Evolutionary conservation across 768 basidiomycete species (phyloP), one percentile per base, ranked within the genome.

Genomic region (Grammothele lineata): DNA sequence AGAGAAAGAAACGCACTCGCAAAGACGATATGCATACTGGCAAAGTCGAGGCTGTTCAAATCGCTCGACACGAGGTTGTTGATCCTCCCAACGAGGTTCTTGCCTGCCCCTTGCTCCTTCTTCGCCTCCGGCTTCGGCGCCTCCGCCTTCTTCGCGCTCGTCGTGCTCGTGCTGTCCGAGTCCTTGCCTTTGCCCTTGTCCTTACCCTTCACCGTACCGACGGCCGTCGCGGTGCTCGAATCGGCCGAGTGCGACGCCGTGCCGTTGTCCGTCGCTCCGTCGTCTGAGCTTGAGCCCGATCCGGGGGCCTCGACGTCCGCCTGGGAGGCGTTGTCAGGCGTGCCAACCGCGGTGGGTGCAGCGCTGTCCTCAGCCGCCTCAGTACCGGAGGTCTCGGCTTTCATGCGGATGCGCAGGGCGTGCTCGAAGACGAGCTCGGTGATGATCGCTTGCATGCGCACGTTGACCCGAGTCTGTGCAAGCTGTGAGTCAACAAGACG

Each of bases 31-130:
- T 32, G 23, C 44, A 38, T 42, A 3, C 25, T 26, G 3, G 32
- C 11, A 7, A 32, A 38, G 18, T 53, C 52, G 17, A 61, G 18
- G 50, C 32, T 58, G 50, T 40, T 62, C 52, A 56, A 56, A 66
- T 91, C 87, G 1, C 81, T 80, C 4, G 86, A 80, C 32, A 87
- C 77, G 10, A 90, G 66, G 45, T 87, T 90, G 60, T 85, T 90
- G 62, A 91, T 83, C 59, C 80, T 86, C 10, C 89, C 88, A 37
- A 81, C 76, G 19, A 88, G 65, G 59, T 85, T 82, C 12, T 66
- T 66, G 14, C 48, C 39, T n/a, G n/a, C n/a, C n/a, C n/a, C n/a
- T 14, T 30, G 7, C 27, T 30, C 3, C 33, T 23, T 37, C 1
- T 36, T 5, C 15, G 37, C 26, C 14, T 45, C 50, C 1, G 46